These are phyloP conservation scores for Trypanosoma theileri DNA, from an alignment of 208 protist genomes.

Conservation along the genomic window DNA sequence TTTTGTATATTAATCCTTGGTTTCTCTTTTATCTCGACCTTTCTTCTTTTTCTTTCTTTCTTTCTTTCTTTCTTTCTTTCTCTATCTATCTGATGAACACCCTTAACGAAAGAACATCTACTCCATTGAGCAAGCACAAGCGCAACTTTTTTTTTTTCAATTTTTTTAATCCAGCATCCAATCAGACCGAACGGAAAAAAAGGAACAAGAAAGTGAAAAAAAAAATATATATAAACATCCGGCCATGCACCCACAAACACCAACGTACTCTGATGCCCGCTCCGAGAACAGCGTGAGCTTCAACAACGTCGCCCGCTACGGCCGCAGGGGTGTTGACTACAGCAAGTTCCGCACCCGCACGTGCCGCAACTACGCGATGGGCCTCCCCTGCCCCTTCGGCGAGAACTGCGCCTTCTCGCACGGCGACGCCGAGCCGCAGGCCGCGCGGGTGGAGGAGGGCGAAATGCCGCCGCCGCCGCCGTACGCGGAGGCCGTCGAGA, in stretches of 20 bases:
- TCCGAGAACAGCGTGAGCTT: constrained; percentile 33
- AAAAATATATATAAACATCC: not conserved
- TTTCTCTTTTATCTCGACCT: not conserved
- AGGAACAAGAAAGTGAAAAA: constrained; percentile 2
- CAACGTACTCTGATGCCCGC: constrained; percentile 26
- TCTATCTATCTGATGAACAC: too few species aligned
- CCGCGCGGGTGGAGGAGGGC: constrained; percentile 20
- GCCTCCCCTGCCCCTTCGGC: constrained; percentile 73
- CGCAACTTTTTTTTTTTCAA: constrained; percentile 19
- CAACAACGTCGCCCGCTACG: constrained; percentile 30
- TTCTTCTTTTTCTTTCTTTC: not conserved
- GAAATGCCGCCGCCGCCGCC: constrained; percentile 56
- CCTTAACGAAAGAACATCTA: constrained; percentile 11
- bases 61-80: not conserved
- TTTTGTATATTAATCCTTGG: not conserved
- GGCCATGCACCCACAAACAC: constrained; percentile 24
- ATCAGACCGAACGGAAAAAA: not conserved
- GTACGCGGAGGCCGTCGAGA: constrained; percentile 62
- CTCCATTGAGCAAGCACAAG: constrained; percentile 10
- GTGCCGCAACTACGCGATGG: constrained; percentile 82
- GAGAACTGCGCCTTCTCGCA: constrained; percentile 88
- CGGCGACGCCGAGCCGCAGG: constrained; percentile 41
- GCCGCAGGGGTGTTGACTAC: constrained; percentile 66
- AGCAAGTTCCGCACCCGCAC: constrained; percentile 87
- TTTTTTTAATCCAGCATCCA: not conserved